Percentiles rank a stretch among this genome's conserved stretches.
Conservation (phyloP, 2,329 filamentous ascomycete species). For the Sporothrix brasiliensis region DNA sequence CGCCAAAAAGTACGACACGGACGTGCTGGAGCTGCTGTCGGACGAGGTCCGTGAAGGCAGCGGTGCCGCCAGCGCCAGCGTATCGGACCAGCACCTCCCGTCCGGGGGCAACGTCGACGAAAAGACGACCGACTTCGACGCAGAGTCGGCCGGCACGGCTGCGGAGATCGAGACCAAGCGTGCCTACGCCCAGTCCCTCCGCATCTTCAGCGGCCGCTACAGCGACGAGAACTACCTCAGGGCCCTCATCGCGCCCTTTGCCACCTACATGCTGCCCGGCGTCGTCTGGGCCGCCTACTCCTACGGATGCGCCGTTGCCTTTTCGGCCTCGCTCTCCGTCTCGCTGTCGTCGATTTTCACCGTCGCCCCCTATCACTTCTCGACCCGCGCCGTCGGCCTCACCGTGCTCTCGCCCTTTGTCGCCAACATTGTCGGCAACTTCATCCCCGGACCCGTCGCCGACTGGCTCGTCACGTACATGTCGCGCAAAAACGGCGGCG, state of each 20-base stretch:
- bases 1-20: conserved; percentile 5
- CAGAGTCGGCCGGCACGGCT: not conserved
- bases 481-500: conserved; percentile 46
- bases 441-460: conserved; percentile 42
- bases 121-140: conserved; percentile 36
- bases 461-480: conserved; percentile 47
- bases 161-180: not conserved
- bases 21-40: conserved; percentile 36
- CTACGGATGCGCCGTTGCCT: conserved; percentile 44
- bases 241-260: conserved; percentile 43
- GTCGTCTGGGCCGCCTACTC: conserved; percentile 48
- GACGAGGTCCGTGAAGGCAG: conserved; percentile 7
- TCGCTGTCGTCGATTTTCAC: conserved; percentile 43
- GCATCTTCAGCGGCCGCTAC: conserved; percentile 35
- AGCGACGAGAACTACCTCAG: conserved; percentile 34
- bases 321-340: conserved; percentile 36
- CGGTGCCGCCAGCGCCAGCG: conserved; percentile 9
- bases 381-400: conserved; percentile 45
- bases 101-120: not conserved
- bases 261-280: conserved; percentile 48
- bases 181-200: conserved; percentile 34
- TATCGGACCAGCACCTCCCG: not conserved
- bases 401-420: conserved; percentile 46
- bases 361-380: conserved; percentile 46
- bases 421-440: conserved; percentile 44